Percentiles rank a stretch among this genome's conserved stretches.
Evolutionary conservation across 106 monocot genomes (phyloP).

Genomic region (Posidonia australis): DNA sequence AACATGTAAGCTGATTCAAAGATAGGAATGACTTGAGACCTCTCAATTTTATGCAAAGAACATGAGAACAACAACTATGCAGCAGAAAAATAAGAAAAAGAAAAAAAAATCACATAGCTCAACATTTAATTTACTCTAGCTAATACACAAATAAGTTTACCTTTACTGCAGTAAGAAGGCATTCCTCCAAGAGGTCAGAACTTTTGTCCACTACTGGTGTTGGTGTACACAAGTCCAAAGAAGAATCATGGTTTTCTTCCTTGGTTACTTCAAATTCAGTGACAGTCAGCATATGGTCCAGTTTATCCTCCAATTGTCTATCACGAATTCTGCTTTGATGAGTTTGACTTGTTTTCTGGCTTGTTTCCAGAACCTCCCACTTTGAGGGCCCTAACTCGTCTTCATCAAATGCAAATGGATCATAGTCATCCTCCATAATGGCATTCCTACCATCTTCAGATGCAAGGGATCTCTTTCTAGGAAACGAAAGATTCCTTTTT

Average conservation of each 20-base stretch:
- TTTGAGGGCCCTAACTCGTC: conserved; percentile 59
- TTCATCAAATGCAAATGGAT: conserved; percentile 92
- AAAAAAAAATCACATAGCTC: too few species aligned
- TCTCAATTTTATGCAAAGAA: too few species aligned
- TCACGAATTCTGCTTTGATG: conserved; percentile 9
- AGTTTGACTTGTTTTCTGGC: conserved; percentile 27
- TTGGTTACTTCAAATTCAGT: conserved; percentile 17
- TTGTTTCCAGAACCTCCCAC: conserved; percentile 52
- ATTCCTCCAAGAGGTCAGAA: conserved; percentile 59
- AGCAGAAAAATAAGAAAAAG: too few species aligned
- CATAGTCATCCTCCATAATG: conserved; percentile 15
- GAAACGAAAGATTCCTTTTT: neutral
- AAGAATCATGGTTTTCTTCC: conserved; percentile 19
- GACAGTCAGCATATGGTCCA: conserved; percentile 8
- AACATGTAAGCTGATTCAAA: too few species aligned
- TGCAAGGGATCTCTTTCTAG: conserved; percentile 29
- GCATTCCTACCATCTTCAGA: conserved; percentile 20
- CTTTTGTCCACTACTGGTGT: conserved; percentile 32
- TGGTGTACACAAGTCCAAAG: neutral
- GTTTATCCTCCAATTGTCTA: conserved; percentile 24
- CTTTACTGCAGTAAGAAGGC: conserved; percentile 90
- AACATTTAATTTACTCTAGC: too few species aligned
- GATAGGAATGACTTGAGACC: too few species aligned
- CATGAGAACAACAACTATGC: too few species aligned
- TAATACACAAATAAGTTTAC: too few species aligned